Base-by-base conservation (phyloP, 805 yeast genomes). In the Wickerhamia fluorescens region DNA sequence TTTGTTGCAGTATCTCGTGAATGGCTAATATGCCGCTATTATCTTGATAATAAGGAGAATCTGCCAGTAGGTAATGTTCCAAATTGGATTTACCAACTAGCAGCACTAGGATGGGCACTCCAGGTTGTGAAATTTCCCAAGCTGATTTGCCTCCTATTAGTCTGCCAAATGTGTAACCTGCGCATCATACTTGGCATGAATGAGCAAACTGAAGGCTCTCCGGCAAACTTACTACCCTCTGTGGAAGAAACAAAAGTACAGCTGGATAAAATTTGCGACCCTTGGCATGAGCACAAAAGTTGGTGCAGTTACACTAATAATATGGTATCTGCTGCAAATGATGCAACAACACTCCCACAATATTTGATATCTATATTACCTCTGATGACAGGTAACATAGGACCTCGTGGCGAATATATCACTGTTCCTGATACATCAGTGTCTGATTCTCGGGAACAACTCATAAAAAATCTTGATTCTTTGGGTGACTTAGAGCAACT, bases 101-200 rank as follows among this genome's bases (percentile, higher is more conserved):
- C 66, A 4, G 37, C 51, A 15, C 35, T 49, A 29, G 67, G 68
- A 5, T 63, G 68, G 68, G 42, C 42, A 10, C 40, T 63, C 23
- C 36, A 53, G 18, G 47, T 54, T 5, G 66, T 58, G 37, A 37
- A 48, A 3, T 53, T 51, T 36, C 36, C 49, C 5, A 25, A 42
- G 15, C 44, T 49, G 10, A 26, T 49, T 12, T 49, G 60, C 3
- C 40, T 60, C 5, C 39, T 59, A 9, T 38, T 62, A 21, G 49
- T 47, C n/a, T 62, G 68, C 38, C 28, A 43, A 16, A 51, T 51
- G 33, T 63, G 70, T 36, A 60, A 62, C 38, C 50, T 50, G 25
- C 41, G 65, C 25, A 38, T 56, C 9, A 57, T 57, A 30, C 29
- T 61, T 17, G 39, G 49, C 23, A 35, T 44, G 8, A 28, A 34